Evolutionary conservation across 345 rosid species (phyloP).

Genomic region (Eucalyptus tenuipes): DNA sequence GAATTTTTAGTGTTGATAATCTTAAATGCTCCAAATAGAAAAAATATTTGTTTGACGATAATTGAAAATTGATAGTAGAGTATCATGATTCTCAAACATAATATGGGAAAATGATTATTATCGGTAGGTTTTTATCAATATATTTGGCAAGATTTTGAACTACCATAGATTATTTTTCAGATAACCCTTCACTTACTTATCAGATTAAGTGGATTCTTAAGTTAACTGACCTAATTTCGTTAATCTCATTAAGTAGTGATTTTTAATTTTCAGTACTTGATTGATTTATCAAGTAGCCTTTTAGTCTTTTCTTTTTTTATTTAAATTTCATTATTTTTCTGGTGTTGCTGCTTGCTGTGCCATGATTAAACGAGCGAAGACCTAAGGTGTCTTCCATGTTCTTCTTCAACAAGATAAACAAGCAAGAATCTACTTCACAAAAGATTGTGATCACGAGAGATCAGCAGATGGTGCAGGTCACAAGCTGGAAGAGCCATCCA

Average conservation of each 20-base stretch:
- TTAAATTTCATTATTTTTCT: rapidly evolving
- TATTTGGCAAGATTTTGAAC: neutral
- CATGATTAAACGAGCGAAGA: neutral
- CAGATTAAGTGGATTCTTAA: neutral
- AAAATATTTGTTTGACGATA: neutral
- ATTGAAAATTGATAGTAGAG: neutral
- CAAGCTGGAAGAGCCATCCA: neutral
- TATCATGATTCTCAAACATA: neutral
- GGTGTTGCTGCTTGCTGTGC: neutral
- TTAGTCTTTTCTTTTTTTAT: neutral
- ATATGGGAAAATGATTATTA: rapidly evolving
- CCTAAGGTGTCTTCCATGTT: neutral
- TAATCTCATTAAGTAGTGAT: neutral
- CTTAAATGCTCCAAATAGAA: neutral
- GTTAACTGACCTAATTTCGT: neutral
- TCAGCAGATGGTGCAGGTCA: neutral
- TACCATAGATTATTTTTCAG: neutral
- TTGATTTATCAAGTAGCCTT: neutral
- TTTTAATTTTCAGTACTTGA: rapidly evolving
- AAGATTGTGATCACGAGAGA: neutral
- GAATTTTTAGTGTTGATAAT: rapidly evolving
- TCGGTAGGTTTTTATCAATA: neutral
- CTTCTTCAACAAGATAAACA: neutral
- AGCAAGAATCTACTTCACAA: neutral
- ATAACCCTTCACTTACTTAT: neutral